phyloP scores from a whole-genome alignment of 177 flowering plant species.

The Vitis hybrid region DNA sequence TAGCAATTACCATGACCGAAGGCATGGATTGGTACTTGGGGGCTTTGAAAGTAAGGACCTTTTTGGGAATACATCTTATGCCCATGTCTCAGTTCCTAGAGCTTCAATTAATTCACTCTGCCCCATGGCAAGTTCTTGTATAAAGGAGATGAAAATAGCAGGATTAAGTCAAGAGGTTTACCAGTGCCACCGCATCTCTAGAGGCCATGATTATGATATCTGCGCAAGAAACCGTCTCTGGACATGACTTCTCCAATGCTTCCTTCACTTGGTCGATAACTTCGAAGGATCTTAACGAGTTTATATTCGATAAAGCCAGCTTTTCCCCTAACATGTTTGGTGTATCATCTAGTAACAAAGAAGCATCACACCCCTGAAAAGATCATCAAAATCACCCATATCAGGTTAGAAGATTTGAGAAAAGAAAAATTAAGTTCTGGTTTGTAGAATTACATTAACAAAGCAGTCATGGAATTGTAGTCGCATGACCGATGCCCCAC shows the following conservation, averaged over 20 bases:
- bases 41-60: no score
- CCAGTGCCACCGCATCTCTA: conserved; percentile 89
- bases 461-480: conserved; percentile 95
- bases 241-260: conserved; percentile 65
- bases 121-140: background rate
- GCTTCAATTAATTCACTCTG: background rate
- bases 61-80: no score
- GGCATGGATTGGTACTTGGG: no score
- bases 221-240: conserved; percentile 82
- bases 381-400: background rate
- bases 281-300: conserved; percentile 81
- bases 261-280: conserved; percentile 75
- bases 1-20: no score
- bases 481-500: conserved; percentile 90
- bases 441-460: conserved; percentile 56
- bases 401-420: background rate
- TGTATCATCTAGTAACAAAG: conserved; percentile 87
- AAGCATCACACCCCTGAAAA: conserved; percentile 86
- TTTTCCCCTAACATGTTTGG: conserved; percentile 87
- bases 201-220: conserved; percentile 90
- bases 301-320: conserved; percentile 66
- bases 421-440: background rate
- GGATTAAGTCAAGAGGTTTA: conserved; percentile 17
- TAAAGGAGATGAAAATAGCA: background rate
- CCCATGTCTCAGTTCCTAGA: background rate